Percentiles rank a stretch among this genome's conserved stretches.
Evolutionary conservation across 257 asterid species (phyloP).

Genomic region (Jacaranda copaia): DNA sequence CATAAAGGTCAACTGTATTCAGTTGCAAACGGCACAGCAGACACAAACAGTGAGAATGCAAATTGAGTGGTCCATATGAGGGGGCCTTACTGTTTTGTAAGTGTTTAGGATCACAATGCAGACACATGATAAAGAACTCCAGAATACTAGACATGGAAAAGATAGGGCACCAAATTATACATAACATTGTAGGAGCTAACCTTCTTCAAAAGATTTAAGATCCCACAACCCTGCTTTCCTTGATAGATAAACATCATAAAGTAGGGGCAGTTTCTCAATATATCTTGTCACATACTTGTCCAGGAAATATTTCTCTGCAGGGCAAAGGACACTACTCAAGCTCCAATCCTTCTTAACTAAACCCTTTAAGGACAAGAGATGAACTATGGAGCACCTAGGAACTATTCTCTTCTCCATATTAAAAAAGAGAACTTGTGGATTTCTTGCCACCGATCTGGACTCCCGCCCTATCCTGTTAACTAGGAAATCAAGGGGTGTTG

Average conservation of each 20-base stretch:
- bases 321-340: constrained; percentile 3
- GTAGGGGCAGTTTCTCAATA: constrained; percentile 35
- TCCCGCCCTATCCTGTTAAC: constrained; percentile 36
- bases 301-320: constrained; percentile 32
- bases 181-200: no score
- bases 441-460: constrained; percentile 27
- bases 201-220: no score
- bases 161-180: no score
- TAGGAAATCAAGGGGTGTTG: constrained; percentile 25
- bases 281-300: constrained; percentile 35
- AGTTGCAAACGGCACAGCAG: no score
- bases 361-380: constrained; percentile 39
- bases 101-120: no score
- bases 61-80: no score
- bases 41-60: no score
- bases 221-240: not conserved
- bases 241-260: constrained; percentile 31
- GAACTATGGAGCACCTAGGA: constrained; percentile 48
- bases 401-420: constrained; percentile 43
- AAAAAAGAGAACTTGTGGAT: constrained; percentile 21
- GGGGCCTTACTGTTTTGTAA: no score
- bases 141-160: no score
- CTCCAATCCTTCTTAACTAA: constrained; percentile 36
- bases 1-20: not conserved
- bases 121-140: no score